Base-by-base conservation (phyloP, 371 early-diverging fungal species). In the Mortierella sp. region DNA sequence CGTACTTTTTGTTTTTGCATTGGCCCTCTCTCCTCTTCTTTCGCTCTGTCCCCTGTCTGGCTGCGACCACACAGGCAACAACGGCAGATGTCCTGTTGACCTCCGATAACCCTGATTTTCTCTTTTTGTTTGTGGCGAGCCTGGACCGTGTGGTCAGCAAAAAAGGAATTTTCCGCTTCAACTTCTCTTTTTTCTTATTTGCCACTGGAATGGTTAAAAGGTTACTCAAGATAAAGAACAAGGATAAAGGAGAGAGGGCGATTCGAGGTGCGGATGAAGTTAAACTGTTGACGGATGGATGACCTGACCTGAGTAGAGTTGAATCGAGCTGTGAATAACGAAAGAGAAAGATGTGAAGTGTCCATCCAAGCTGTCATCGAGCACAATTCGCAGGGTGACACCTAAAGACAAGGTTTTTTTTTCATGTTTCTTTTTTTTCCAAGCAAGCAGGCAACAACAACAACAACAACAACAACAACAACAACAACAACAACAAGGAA, bases 21-120 rank as follows among this genome's bases (percentile, higher is more conserved):
- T 40, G 43, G 43, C 43, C 43, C 13, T 13, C 26, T 26, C 13
- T 10, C 11, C 13, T 10, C 4, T 26, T 55, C 26, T 5, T n/a
- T 10, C 13, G 57, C 8, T 64, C 19, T 21, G 31, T 37, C 21
- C 4, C 6, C 21, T 34, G 64, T 21, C 37, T 64, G 34, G 2
- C 61, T 28, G n/a, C 67, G 21, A 34, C 9, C 24, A 40, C 67
- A 64, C 67, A 40, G 37, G 21, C 34, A 61, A 31, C 16, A 6
- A 54, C 10, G 28, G 5, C 9, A 19, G 64, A 28, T 37, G 21
- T 64, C 14, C 26, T 54, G 55, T 54, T 54, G 59, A 59, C 59
- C 59, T 59, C 59, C 59, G 64, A 64, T 28, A 64, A 64, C 67
- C 67, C 67, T 37, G 37, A 64, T 64, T 64, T 37, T 24, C 11